Conservation (phyloP, 352 stramenopile genomes). For the Phytophthora pinifolia region DNA sequence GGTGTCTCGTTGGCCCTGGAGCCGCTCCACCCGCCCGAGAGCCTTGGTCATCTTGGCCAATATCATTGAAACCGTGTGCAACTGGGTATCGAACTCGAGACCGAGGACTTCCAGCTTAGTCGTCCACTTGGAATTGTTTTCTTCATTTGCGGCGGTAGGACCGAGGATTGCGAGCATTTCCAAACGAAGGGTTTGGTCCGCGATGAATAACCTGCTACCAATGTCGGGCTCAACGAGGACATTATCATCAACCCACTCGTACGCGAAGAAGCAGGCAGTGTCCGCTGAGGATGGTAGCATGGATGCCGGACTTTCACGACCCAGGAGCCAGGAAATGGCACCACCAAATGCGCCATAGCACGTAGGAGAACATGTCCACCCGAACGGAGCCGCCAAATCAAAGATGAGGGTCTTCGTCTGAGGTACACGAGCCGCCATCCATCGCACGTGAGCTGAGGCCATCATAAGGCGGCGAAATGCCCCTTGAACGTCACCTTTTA, state of each 20-base stretch:
- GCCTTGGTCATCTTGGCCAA: constrained; percentile 19
- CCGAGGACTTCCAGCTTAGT: constrained; percentile 3
- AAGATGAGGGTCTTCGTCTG: background rate
- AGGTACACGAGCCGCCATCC: background rate
- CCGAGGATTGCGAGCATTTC: constrained; percentile 19
- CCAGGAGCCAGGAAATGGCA: constrained; percentile 2
- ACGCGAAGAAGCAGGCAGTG: constrained; percentile 2
- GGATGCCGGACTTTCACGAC: background rate
- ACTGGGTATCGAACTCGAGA: constrained; percentile 9
- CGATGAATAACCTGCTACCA: background rate
- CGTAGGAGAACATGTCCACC: constrained; percentile 1
- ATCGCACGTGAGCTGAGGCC: background rate
- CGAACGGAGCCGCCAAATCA: constrained; percentile 8
- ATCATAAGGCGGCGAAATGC: background rate
- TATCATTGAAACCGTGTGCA: constrained; percentile 13
- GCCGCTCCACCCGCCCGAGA: background rate
- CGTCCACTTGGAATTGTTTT: constrained; percentile 12
- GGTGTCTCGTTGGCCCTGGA: too few relatives aligned
- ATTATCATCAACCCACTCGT: constrained; percentile 16
- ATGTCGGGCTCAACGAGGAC: constrained; percentile 5
- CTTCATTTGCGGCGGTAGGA: constrained; percentile 14
- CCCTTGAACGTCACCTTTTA: too few relatives aligned
- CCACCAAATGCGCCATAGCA: constrained; percentile 6
- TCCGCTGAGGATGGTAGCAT: background rate
- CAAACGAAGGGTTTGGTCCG: constrained; percentile 5